phyloP scores from a whole-genome alignment of 2,329 filamentous ascomycete genomes.

The Cladosporium sp. region DNA sequence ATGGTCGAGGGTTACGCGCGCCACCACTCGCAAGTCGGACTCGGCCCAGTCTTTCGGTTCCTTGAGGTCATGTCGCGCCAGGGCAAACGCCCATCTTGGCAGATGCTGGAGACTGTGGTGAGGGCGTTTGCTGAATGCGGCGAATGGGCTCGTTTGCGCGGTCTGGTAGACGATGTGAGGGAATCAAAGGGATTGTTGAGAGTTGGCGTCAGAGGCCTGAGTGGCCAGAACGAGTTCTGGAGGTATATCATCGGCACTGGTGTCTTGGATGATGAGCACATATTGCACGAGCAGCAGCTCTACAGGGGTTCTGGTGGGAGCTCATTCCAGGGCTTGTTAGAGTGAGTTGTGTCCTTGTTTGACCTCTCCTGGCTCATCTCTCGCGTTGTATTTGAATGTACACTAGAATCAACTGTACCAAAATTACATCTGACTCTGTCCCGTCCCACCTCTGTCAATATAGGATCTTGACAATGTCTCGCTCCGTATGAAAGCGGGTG shows the following conservation, averaged over 20 bases:
- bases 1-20: slow-evolving; percentile 61
- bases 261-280: slow-evolving; percentile 16
- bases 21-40: slow-evolving; percentile 40
- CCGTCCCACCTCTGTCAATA: too few species aligned
- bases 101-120: slow-evolving; percentile 34
- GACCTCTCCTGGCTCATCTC: too few species aligned
- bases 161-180: slow-evolving; percentile 34
- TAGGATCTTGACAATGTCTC: too few species aligned
- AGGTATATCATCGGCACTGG: slow-evolving; percentile 19
- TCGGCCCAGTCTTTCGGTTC: slow-evolving; percentile 39
- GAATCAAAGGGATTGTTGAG: slow-evolving; percentile 25
- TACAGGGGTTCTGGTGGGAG: background rate
- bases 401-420: too few species aligned
- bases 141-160: slow-evolving; percentile 30
- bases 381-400: too few species aligned
- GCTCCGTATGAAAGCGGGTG: too few species aligned
- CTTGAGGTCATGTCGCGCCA: slow-evolving; percentile 34
- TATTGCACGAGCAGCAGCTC: slow-evolving; percentile 11
- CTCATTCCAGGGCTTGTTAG: slow-evolving; percentile 1
- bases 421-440: too few species aligned
- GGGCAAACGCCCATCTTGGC: slow-evolving; percentile 39
- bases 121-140: slow-evolving; percentile 32
- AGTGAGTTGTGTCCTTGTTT: too few species aligned
- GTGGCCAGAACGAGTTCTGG: slow-evolving; percentile 27
- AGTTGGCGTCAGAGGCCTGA: slow-evolving; percentile 14